Evolutionary conservation across 2,329 filamentous ascomycete species (phyloP).

Genomic region (Neopestalotiopsis rosae): DNA sequence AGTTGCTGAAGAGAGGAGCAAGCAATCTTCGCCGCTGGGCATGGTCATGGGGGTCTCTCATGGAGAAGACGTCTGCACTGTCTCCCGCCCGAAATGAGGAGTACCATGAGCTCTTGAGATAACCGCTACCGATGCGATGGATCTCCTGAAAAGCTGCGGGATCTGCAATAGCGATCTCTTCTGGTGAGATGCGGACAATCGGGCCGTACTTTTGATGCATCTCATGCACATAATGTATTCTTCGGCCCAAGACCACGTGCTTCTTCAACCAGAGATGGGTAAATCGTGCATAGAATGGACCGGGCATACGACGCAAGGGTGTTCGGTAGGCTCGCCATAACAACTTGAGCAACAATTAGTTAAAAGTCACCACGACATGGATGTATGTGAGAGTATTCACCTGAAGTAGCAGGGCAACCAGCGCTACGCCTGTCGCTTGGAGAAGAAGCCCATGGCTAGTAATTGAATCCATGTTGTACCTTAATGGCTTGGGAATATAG

Average conservation of each 20-base stretch:
- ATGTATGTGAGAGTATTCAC: too few relatives aligned
- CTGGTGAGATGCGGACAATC: conserved; percentile 32
- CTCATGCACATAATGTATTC: not conserved
- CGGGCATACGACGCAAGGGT: not conserved
- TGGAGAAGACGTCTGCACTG: conserved; percentile 38
- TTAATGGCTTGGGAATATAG: too few relatives aligned
- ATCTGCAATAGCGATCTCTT: conserved; percentile 32
- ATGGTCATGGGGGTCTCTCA: conserved; percentile 43
- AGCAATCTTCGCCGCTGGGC: conserved; percentile 45
- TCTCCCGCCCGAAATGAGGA: conserved; percentile 18
- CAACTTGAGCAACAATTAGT: not conserved
- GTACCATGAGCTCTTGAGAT: conserved; percentile 26
- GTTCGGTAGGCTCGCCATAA: not conserved
- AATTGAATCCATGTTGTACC: too few relatives aligned
- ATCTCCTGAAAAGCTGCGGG: conserved; percentile 27
- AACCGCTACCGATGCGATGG: conserved; percentile 31
- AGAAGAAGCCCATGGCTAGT: too few relatives aligned
- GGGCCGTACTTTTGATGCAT: conserved; percentile 24
- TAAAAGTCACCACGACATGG: too few relatives aligned
- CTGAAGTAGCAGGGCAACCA: too few relatives aligned
- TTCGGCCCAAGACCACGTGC: not conserved
- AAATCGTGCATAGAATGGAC: conserved; percentile 2
- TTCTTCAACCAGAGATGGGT: not conserved
- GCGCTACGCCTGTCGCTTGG: too few relatives aligned
- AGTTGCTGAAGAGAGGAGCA: conserved; percentile 26